Evolutionary conservation across 2,329 filamentous ascomycete genomes (phyloP), one percentile per base, ranked within the genome.

Genomic region (Bisporella sp.): DNA sequence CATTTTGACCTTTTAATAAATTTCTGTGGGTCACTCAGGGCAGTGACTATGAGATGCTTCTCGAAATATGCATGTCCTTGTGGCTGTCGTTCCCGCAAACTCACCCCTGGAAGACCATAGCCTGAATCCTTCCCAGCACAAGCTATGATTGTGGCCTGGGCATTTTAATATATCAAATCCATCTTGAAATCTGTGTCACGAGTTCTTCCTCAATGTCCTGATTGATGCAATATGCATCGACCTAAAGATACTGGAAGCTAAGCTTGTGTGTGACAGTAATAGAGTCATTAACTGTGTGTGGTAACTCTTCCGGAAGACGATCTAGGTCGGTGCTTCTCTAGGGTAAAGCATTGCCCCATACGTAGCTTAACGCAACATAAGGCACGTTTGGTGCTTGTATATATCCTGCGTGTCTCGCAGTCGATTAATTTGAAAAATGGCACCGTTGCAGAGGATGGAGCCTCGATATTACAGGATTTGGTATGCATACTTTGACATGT

Each of bases 181-280:
- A 56, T 56, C 30, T 46, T 12, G 39, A 30, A 29, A 56, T 21
- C 41, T 50, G 32, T 11, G 32, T 30, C n/a, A 13, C 11, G 9
- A 35, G 31, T 12, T 31, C 2, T 35, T 42, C 31, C 13, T 46
- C 12, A 21, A 45, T 41, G 5, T n/a, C 31, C 39, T 54, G 52
- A 29, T 43, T 44, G 12, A 67, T 64, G 47, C 64, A 67, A 41
- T 62, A 61, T 37, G 54, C 45, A 49, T 66, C 64, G 5, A 65
- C 50, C 64, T 62, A 66, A 5, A 66, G 48, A 50, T 61, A 64
- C 7, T 33, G 45, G 29, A n/a, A 42, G 8, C 41, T 4, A 42
- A 42, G 41, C 21, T 29, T 42, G 12, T 2, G 8, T 21, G 41
- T 42, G 8, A 42, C 41, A 42, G 41, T 42, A 8, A 42, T 42